phyloP scores from a whole-genome alignment of 306 rosid species.

The Betula pendula region DNA sequence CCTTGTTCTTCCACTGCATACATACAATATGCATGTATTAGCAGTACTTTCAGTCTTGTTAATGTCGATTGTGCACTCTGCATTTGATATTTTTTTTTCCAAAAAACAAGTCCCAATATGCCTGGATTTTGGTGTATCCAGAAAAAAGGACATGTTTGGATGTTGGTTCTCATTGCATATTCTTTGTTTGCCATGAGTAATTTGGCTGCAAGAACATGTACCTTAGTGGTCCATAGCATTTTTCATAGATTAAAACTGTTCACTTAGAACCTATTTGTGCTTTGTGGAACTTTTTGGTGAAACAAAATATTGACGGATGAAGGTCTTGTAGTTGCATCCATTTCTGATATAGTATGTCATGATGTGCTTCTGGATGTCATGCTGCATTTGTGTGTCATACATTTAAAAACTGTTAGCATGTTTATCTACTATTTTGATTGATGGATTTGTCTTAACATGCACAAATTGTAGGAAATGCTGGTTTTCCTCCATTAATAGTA shows the following conservation, averaged over 20 bases:
- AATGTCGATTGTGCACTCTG: not conserved
- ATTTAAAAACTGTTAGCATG: not conserved
- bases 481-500: not conserved
- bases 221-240: not conserved
- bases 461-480: not conserved
- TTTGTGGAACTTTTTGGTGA: constrained; percentile 1
- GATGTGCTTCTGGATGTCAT: not conserved
- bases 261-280: not conserved
- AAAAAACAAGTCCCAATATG: not conserved
- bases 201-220: not conserved
- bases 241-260: not conserved
- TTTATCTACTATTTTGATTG: not conserved
- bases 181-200: not conserved
- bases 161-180: not conserved
- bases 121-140: not conserved
- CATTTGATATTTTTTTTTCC: not conserved
- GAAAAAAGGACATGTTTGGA: not conserved
- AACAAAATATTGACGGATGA: not conserved
- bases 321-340: not conserved
- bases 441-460: not conserved
- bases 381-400: not conserved
- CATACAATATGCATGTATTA: not conserved
- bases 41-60: not conserved
- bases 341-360: not conserved
- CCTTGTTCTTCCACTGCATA: not conserved